Evolutionary conservation across 768 basidiomycete species (phyloP).

Genomic region (Tricholoma sp.): DNA sequence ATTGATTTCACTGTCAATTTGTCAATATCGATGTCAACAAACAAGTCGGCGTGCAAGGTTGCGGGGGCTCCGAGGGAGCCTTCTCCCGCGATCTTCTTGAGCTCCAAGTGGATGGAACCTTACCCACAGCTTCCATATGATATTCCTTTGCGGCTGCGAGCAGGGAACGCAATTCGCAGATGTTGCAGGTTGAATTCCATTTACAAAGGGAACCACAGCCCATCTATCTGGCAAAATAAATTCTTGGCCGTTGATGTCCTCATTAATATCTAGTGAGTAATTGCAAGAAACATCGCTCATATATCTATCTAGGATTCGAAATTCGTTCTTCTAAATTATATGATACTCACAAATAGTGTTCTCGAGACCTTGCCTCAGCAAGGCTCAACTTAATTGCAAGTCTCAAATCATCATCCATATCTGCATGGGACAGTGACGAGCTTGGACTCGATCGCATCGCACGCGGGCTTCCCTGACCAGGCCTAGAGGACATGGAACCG

Average conservation of each 20-base stretch:
- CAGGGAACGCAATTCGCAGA: constrained; percentile 71
- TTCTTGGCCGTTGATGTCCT: too few species aligned
- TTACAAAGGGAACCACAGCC: too few species aligned
- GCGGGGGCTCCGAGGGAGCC: constrained; percentile 64
- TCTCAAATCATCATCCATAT: constrained; percentile 59
- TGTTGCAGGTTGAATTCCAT: too few species aligned
- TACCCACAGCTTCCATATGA: constrained; percentile 89
- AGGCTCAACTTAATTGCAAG: constrained; percentile 68
- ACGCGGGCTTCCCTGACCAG: constrained; percentile 5
- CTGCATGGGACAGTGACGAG: constrained; percentile 17
- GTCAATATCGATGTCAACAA: constrained; percentile 59
- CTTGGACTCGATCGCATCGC: neutral
- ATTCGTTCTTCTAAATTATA: neutral
- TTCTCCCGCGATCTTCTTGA: constrained; percentile 58
- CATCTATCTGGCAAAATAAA: too few species aligned
- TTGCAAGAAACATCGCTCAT: too few species aligned
- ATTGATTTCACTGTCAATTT: constrained; percentile 41
- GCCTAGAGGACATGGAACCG: neutral
- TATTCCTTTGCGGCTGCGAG: constrained; percentile 70
- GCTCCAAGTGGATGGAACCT: constrained; percentile 72
- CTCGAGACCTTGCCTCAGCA: constrained; percentile 51
- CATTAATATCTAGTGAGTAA: too few species aligned
- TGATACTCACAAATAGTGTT: constrained; percentile 17
- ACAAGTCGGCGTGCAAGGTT: constrained; percentile 70
- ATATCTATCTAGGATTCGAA: neutral